Evolutionary conservation across 805 yeast genomes (phyloP), one percentile per base, ranked within the genome.

Genomic region (Kregervanrija pseudodelftensis): DNA sequence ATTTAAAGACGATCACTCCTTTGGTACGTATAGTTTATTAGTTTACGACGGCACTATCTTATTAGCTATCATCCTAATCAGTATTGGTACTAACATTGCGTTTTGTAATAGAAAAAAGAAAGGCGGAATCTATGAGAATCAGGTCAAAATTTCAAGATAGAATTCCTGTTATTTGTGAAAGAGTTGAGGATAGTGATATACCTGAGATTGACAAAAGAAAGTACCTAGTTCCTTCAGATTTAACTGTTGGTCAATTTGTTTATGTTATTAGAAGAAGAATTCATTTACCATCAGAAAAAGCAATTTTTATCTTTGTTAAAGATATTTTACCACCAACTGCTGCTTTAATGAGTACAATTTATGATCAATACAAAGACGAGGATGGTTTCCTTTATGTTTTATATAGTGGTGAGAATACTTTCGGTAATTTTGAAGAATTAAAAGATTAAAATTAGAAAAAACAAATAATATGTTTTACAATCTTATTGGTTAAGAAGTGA

Each of bases 281-380:
- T 66, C 85, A 85, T 72, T 76, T 93, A 51, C 96, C 96, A 40
- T 85, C 96, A 30, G 99, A 93, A 66, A 90, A 91, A 81, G 99
- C 99, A 37, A 91, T 93, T 53, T 93, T 93, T 67, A 89, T 93
- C 54, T 93, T 93, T 65, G 96, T 93, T 52, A 91, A 93, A 62
- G 99, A 93, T 64, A 89, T 93, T 46, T 76, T 93, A 55, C 99
- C 99, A 10, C 98, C 98, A 39, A 93, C 99, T 3, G 97, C 98
- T 15, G 95, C 98, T 13, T 76, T 93, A 54, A 88, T 93, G 93
- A 84, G 95, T 57, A 77, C 93, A 17, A 85, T 93, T 52, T 93
- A 93, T 62, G 95, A 90, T 59, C 97, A 93, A 66, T 96, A 93
- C 68, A 89, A 89, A 69, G 99, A 93, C 63, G 91, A 91, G 61